These are phyloP conservation scores for Chamaecrista fasciculata DNA, from an alignment of 306 rosid genomes.

Conservation along the genomic window DNA sequence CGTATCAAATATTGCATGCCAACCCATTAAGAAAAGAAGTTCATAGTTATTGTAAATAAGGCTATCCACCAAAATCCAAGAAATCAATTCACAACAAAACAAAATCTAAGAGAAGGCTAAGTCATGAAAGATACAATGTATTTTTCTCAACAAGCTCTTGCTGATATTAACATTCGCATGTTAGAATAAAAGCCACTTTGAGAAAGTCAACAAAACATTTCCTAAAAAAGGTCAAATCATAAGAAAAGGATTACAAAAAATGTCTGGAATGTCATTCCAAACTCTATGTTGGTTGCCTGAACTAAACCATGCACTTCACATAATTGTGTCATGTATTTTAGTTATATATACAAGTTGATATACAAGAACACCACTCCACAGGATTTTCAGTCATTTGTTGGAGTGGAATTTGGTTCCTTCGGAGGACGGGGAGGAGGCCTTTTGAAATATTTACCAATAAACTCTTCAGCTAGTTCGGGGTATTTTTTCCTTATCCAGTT, in stretches of 20 bases:
- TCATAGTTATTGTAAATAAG: not conserved
- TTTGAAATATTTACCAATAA: constrained; percentile 57
- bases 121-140: not conserved
- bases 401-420: constrained; percentile 27
- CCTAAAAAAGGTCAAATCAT: not conserved
- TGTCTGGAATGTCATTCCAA: not conserved
- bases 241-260: not conserved
- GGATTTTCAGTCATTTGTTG: constrained; percentile 32
- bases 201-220: not conserved
- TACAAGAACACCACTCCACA: constrained; percentile 13
- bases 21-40: not conserved
- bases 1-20: not conserved
- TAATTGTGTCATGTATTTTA: no score
- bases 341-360: not conserved
- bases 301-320: not conserved
- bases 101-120: not conserved
- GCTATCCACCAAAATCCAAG: no score
- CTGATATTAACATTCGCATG: constrained; percentile 3
- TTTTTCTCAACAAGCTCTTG: not conserved
- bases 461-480: constrained; percentile 65
- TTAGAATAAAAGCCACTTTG: not conserved
- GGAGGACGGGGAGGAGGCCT: constrained; percentile 33
- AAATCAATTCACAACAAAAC: no score
- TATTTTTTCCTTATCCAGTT: constrained; percentile 51
- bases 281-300: not conserved